Evolutionary conservation across 2,329 filamentous ascomycete genomes (phyloP), one percentile per base, ranked within the genome.

Genomic region (Arthroderma uncinatum): DNA sequence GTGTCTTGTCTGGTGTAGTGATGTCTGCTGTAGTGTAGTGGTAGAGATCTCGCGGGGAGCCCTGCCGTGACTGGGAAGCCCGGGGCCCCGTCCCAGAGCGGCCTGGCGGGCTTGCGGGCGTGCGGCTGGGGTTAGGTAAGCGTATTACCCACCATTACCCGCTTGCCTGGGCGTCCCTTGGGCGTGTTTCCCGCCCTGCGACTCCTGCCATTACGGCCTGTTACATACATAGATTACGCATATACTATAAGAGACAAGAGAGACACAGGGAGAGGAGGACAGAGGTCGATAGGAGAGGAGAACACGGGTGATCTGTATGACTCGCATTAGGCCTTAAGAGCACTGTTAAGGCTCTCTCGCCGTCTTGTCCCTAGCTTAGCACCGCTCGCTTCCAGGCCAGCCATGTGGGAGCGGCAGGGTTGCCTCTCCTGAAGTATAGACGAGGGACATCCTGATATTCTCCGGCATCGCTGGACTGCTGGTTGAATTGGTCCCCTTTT

Each of bases 61-160:
- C 6, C 7, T 8, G n/a, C n/a, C n/a, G n/a, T n/a, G 36, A n/a
- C 14, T 44, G 23, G 21, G 10, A 48, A n/a, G n/a, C 28, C 28
- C 28, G 28, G 28, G 7, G 7, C 28, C 28, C 28, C 28, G 28
- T 30, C 28, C 28, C 28, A 30, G 28, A 30, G 40, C 40, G 40
- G 40, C 19, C 40, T 44, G n/a, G n/a, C n/a, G n/a, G n/a, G n/a
- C n/a, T n/a, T n/a, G n/a, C n/a, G n/a, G n/a, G n/a, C n/a, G n/a
- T n/a, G n/a, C n/a, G n/a, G n/a, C n/a, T n/a, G 28, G 28, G 4
- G 40, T 44, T 33, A 50, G 23, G 44, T 50, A 50, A 50, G 44
- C 44, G 28, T 28, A 50, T 50, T 50, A 50, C 44, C 44, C 44
- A 50, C 44, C 44, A 23, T 50, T 50, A 50, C 44, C 44, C 44